Base-by-base conservation (phyloP, 768 basidiomycete species). In the Serendipita sp. region DNA sequence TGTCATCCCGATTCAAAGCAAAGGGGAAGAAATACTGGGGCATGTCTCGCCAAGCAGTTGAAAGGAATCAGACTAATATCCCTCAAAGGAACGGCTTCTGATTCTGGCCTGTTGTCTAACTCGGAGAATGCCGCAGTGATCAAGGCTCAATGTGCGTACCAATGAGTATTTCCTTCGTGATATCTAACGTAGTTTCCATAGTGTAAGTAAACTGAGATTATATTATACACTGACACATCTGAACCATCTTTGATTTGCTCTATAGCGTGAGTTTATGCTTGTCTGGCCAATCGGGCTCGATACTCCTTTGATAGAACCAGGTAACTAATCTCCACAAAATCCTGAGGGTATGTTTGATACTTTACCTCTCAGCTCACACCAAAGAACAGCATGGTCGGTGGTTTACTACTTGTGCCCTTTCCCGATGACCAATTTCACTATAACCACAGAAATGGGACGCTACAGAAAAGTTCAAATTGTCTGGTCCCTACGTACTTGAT, bases 1-100 rank as follows among this genome's bases (percentile, higher is more conserved):
- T 60, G n/a, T 27, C 55, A 4, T 10, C 27, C 8, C 11, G 18
- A 34, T 60, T 60, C 55, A 60, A 33, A 10, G 55, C 55, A 10
- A 60, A 60, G n/a, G 55, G 55, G 27, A 60, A 60, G 29, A 60
- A 60, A 34, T 60, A 60, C 36, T 60, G 18, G 27, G 55, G 48
- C n/a, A 18, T 8, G 48, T 31, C n/a, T 50, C n/a, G 23, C 23
- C 23, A 23, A 23, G 23, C 23, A 23, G 23, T 23, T 23, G 23
- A 23, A 23, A 23, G 23, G 23, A 23, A 23, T 23, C 23, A 23
- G 23, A 23, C 23, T 23, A 23, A 50, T 31, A 5, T 5, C 6
- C 18, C 48, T 18, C n/a, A 23, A 23, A 50, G 48, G 55, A 10
- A 60, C 55, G 4, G 18, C 27, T 29, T n/a, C 55, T 10, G 55